Evolutionary conservation across 2,329 filamentous ascomycete species (phyloP), one percentile per base, ranked within the genome.

Genomic region (Sclerotinia glacialis): DNA sequence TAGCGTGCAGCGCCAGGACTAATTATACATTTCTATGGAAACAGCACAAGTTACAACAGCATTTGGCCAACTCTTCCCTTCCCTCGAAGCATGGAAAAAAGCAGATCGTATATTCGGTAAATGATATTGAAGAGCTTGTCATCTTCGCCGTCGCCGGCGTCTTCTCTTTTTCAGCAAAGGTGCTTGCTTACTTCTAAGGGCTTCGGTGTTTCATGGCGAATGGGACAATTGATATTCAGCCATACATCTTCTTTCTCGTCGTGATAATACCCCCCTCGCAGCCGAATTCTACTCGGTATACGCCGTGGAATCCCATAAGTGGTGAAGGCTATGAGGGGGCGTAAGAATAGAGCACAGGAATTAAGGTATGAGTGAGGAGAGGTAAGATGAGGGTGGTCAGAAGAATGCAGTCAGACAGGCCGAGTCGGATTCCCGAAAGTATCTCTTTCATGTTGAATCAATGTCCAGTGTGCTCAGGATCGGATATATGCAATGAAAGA

Each of bases 301-400:
- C 61, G 55, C 34, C 61, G 61, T 47, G 56, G 14, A 31, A 47
- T 28, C 28, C 26, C n/a, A 50, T 26, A 5, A 37, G 28, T 59
- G 42, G 42, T n/a, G 31, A 7, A 34, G 12, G 16, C 23, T 28
- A 47, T 47, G 28, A 18, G 56, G 26, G 56, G 56, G 56, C 40
- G 56, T 59, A 47, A 59, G 56, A 59, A 34, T 47, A 23, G 8
- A 34, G 42, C 34, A n/a, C 26, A 9, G 56, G n/a, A 59, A 59
- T 34, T 34, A 31, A 46, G 42, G 55, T 1, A 23, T 59, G 40
- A 21, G 16, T 16, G 55, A 31, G 40, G 26, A 59, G 40, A 59
- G 55, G 55, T 47, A 14, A 34, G 23, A 52, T 62, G 59, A 55
- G 54, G 60, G 49, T 63, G 60, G 60, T 55, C 60, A 63, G 47